phyloP scores from a whole-genome alignment of 2,329 filamentous ascomycete genomes.

The Xylogone sp. region DNA sequence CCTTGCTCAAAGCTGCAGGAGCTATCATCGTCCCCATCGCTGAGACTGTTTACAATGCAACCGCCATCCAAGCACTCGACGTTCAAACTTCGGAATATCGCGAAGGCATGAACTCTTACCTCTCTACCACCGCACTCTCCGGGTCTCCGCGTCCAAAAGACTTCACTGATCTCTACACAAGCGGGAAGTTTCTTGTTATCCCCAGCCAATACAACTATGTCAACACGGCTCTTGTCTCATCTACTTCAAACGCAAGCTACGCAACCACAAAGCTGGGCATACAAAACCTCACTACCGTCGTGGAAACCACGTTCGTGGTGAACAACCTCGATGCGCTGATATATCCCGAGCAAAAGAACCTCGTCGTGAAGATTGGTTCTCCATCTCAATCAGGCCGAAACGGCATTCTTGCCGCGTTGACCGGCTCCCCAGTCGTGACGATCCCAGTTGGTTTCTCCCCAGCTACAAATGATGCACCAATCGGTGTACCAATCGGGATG shows the following conservation, averaged over 20 bases:
- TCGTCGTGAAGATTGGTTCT: conserved; percentile 55
- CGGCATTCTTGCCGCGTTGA: conserved; percentile 37
- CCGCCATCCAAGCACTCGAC: conserved; percentile 46
- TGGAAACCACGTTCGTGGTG: conserved; percentile 45
- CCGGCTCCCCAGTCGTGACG: conserved; percentile 38
- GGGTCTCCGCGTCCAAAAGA: conserved; percentile 40
- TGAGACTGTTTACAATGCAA: conserved; percentile 46
- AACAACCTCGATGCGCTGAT: conserved; percentile 53
- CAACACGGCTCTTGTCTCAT: conserved; percentile 45
- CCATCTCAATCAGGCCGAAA: conserved; percentile 55
- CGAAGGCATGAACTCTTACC: conserved; percentile 51
- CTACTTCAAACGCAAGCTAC: conserved; percentile 49
- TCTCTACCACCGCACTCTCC: conserved; percentile 38
- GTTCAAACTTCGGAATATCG: conserved; percentile 60
- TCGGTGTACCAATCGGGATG: conserved; percentile 61
- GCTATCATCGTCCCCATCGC: conserved; percentile 47
- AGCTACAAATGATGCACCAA: conserved; percentile 42
- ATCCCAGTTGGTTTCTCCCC: conserved; percentile 51
- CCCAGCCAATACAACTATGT: conserved; percentile 54
- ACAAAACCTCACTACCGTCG: conserved; percentile 43
- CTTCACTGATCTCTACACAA: conserved; percentile 46
- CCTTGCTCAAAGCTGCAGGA: conserved; percentile 41
- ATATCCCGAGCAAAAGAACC: conserved; percentile 62
- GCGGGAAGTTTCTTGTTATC: conserved; percentile 54
- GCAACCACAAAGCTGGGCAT: conserved; percentile 43